Evolutionary conservation across 2,329 filamentous ascomycete species (phyloP), one percentile per base, ranked within the genome.

Genomic region (Cladosporium sp.): DNA sequence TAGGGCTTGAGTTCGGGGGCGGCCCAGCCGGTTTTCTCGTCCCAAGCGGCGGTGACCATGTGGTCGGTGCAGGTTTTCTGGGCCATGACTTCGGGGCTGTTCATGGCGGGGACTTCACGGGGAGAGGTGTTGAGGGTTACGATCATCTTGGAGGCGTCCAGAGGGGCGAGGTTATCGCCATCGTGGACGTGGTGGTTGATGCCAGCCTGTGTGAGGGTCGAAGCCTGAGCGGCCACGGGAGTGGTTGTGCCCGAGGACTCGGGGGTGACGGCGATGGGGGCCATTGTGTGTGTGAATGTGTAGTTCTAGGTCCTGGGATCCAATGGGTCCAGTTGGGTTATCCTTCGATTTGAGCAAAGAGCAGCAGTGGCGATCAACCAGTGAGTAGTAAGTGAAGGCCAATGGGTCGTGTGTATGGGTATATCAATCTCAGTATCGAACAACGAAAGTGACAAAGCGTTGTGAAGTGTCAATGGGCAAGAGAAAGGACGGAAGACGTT

Each of bases 11-110:
- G 85, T 71, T 89, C 84, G 2, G 92, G 92, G 2, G 85, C 82
- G 47, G 84, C 83, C 92, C 92, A 96, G 72, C 92, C 92, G 21
- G 80, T 77, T 38, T 79, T 75, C 24, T 78, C 80, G 51, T 83
- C 87, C 92, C 92, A 96, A 59, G 81, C 80, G 26, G 83, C 89
- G 60, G 88, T 89, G 73, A 95, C 84, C 92, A 96, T 96, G 83
- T 97, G 93, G 83, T 97, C 93, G 68, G 91, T 92, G 82, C 84
- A 85, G 68, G 78, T 75, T 59, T 77, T 78, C 57, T 80, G 77
- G 73, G 38, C 72, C 70, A 71, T 63, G 24, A 78, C 75, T 68
- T 80, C 79, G 26, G 78, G 70, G 41, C 75, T 78, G 62, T 75
- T 74, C 60, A 77, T 71, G 71, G 69, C 74, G 41, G 82, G 82